A percentile compares a stretch with the other conserved stretches of the same genome.
phyloP scores from a whole-genome alignment of 306 rosid genomes.

The Sphenostylis stenocarpa region DNA sequence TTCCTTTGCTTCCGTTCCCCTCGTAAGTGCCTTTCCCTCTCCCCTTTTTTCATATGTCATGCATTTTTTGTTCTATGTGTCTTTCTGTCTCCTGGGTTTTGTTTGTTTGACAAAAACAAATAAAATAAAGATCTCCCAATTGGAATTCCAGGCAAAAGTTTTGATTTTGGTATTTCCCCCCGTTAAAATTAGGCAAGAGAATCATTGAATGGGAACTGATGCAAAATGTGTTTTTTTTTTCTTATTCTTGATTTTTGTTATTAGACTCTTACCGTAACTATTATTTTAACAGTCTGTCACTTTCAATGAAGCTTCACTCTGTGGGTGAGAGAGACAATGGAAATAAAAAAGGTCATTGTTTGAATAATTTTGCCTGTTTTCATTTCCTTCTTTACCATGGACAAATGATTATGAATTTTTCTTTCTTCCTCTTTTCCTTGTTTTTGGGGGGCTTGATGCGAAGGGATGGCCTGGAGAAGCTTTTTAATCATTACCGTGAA shows the following conservation, averaged over 20 bases:
- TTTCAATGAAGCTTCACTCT: conserved; percentile 10
- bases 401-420: neutral
- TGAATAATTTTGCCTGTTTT: neutral
- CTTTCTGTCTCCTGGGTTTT: conserved; percentile 3
- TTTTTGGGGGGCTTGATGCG: neutral
- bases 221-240: neutral
- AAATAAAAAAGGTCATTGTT: conserved; percentile 10
- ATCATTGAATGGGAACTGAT: neutral
- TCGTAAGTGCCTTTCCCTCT: conserved; percentile 37
- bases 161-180: neutral
- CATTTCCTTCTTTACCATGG: neutral
- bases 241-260: neutral
- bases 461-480: neutral
- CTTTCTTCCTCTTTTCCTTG: neutral
- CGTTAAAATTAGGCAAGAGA: neutral
- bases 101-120: conserved; percentile 2
- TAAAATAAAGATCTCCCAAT: neutral
- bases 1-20: conserved; percentile 5
- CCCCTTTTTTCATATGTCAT: neutral
- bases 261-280: neutral
- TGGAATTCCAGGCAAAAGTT: neutral
- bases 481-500: neutral
- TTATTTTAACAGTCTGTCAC: conserved; percentile 18
- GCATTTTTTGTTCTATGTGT: neutral
- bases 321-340: conserved; percentile 2